phyloP scores from a whole-genome alignment of 2,329 filamentous ascomycete species.

The Cryphonectria parasitica region DNA sequence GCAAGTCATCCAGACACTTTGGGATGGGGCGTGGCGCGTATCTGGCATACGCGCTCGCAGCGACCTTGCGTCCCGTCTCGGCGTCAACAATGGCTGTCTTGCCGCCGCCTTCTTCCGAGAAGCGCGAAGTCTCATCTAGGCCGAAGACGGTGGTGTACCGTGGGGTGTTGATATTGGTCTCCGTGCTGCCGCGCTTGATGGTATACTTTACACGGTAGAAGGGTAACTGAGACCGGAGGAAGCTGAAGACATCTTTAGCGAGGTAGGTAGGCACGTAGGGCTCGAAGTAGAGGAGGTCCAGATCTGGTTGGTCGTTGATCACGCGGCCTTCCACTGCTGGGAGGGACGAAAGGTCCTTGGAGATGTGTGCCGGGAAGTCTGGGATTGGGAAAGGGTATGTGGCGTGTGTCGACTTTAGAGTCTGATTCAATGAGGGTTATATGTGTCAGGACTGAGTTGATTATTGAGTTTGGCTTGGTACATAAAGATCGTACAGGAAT shows the following conservation, averaged over 20 bases:
- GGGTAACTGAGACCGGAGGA: constrained; percentile 70
- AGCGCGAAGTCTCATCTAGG: constrained; percentile 65
- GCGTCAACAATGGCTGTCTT: constrained; percentile 47
- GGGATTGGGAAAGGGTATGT: constrained; percentile 57
- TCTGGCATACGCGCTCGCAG: constrained; percentile 57
- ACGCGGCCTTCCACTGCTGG: constrained; percentile 56
- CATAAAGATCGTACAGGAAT: background rate
- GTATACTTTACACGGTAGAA: constrained; percentile 78
- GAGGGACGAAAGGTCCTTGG: constrained; percentile 45
- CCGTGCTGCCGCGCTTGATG: constrained; percentile 66
- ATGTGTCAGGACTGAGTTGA: no score
- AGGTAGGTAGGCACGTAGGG: constrained; percentile 67
- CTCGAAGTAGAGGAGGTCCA: constrained; percentile 76
- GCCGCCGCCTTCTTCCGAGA: constrained; percentile 42
- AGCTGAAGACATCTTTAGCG: constrained; percentile 66
- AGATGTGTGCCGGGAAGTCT: constrained; percentile 45
- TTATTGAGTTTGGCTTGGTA: constrained; percentile 5
- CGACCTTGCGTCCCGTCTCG: constrained; percentile 45
- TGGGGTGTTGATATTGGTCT: constrained; percentile 63
- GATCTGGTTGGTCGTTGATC: constrained; percentile 69
- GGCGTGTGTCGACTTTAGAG: constrained; percentile 43
- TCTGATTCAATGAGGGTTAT: constrained; percentile 25
- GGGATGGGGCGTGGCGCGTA: constrained; percentile 72
- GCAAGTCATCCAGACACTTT: constrained; percentile 67
- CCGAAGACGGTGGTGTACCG: constrained; percentile 63